Conservation (phyloP, 2,329 filamentous ascomycete genomes). For the Camillea tinctor region DNA sequence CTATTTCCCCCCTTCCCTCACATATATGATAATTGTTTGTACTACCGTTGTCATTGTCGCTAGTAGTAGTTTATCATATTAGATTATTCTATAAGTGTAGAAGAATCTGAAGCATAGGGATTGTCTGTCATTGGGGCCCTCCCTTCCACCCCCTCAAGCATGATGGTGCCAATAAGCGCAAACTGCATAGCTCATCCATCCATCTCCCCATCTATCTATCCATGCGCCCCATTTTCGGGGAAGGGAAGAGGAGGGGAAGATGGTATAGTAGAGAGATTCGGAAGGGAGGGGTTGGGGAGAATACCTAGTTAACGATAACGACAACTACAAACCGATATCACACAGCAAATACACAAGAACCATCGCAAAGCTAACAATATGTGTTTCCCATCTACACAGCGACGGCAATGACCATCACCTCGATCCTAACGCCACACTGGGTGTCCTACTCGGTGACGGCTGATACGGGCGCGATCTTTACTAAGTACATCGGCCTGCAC, state of each 20-base stretch:
- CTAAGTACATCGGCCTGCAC: constrained; percentile 74
- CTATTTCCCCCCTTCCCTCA: neutral
- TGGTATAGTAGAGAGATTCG: neutral
- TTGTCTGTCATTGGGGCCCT: too few species aligned
- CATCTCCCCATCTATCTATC: too few species aligned
- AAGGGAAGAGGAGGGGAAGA: neutral
- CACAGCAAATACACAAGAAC: neutral
- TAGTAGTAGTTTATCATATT: neutral
- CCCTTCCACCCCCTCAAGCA: neutral
- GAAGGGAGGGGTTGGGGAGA: neutral
- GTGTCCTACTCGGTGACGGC: constrained; percentile 60
- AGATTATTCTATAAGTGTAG: neutral
- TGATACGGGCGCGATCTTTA: constrained; percentile 45
- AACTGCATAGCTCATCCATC: neutral
- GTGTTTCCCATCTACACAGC: constrained; percentile 44
- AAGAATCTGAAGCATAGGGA: too few species aligned
- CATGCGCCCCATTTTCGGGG: too few species aligned
- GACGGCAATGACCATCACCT: constrained; percentile 67
- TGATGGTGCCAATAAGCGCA: neutral
- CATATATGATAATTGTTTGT: neutral
- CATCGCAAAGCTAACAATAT: constrained; percentile 32
- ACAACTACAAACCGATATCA: neutral
- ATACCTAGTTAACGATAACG: neutral
- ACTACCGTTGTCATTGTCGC: neutral
- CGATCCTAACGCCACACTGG: constrained; percentile 71